Evolutionary conservation across 108 stramenopile genomes (phyloP), one percentile per base, ranked within the genome.

Genomic region (Ochromonas danica): DNA sequence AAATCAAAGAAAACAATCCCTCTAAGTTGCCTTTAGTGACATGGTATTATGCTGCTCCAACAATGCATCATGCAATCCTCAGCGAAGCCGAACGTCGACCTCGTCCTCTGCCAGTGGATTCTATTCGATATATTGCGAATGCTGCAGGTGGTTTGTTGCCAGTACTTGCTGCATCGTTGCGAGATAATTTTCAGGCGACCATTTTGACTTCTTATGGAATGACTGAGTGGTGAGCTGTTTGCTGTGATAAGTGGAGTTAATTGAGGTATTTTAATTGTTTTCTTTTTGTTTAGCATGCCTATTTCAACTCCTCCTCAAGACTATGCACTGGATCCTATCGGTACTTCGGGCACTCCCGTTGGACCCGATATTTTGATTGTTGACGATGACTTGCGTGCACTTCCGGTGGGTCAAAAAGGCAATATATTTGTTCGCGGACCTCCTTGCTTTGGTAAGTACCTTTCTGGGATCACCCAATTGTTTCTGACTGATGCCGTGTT

Each of bases 11-110:
- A 51, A n/a, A n/a, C n/a, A n/a, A n/a, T n/a, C n/a, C n/a, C n/a
- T n/a, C n/a, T n/a, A n/a, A n/a, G n/a, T n/a, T n/a, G n/a, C n/a
- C n/a, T n/a, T n/a, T n/a, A n/a, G n/a, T n/a, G n/a, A 51, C 45
- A 14, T 92, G 92, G 92, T 91, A 90, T 75, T 90, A 88, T 80
- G 89, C 89, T 27, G 89, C 89, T 0, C 92, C 92, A 33, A 92
- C 89, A 0, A 91, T 91, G 90, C 92, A 91, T 83, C 87, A 89
- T 72, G 41, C 89, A 1, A 90, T 91, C 40, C 40, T 89, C 43
- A 78, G 70, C 0, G 83, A 84, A 45, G 43, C 71, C 28, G 35
- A 70, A 6, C 6, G 22, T 51, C 6, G 45, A 22, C 45, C 45
- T 51, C 6, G 22, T 6, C 45, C 45, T 14, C 45, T 51, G 14